These are phyloP conservation scores for Chaetoceros tenuissimus DNA, from an alignment of 108 stramenopile species.

Conservation along the genomic window DNA sequence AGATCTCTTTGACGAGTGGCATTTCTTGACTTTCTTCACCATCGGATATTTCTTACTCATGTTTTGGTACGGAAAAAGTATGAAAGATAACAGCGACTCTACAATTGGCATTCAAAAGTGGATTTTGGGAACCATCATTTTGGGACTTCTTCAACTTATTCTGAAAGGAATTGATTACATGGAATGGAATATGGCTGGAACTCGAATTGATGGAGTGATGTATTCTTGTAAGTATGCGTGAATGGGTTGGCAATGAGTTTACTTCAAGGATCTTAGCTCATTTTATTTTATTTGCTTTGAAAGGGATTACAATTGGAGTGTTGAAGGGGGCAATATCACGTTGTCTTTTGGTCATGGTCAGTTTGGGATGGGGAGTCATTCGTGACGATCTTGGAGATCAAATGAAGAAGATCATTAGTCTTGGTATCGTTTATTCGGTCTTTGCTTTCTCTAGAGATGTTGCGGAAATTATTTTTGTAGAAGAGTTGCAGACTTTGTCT, in stretches of 20 bases:
- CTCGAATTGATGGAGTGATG: conserved; percentile 51
- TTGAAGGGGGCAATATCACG: conserved; percentile 69
- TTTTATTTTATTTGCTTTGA: not conserved
- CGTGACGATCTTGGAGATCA: conserved; percentile 61
- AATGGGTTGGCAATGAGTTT: not conserved
- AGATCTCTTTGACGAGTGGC: conserved; percentile 75
- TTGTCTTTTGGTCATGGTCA: conserved; percentile 73
- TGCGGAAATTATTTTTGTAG: conserved; percentile 60
- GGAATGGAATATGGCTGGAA: conserved; percentile 80
- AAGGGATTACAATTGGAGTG: conserved; percentile 61
- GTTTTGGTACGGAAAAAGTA: conserved; percentile 50
- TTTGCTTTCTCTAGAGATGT: conserved; percentile 46
- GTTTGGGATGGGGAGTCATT: conserved; percentile 78
- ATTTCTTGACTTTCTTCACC: conserved; percentile 51
- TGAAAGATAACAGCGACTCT: conserved; percentile 52
- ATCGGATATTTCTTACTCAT: conserved; percentile 36
- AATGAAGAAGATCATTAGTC: conserved; percentile 50
- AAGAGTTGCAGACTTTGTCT: conserved; percentile 55
- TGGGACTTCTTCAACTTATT: conserved; percentile 64
- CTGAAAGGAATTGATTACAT: conserved; percentile 66
- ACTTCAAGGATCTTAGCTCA: not conserved
- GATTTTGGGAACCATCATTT: conserved; percentile 60
- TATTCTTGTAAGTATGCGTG: conserved; percentile 38
- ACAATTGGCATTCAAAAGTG: conserved; percentile 77
- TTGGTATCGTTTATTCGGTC: conserved; percentile 57